phyloP scores from a whole-genome alignment of 805 yeast genomes.

The Monosporozyma servazzii region DNA sequence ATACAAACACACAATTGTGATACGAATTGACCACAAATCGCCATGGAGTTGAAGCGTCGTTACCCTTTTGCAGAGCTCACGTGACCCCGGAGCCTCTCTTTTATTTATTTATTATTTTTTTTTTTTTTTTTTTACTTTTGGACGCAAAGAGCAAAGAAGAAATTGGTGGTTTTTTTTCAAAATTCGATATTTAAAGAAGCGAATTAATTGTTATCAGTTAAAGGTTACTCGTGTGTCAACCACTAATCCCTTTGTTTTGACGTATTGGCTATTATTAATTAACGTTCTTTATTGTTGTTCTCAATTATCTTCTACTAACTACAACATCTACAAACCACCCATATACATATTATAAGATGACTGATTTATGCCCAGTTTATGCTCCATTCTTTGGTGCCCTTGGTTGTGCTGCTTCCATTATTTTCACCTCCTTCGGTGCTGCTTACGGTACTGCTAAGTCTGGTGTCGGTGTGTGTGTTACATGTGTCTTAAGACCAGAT shows the following conservation, averaged over 20 bases:
- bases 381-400: conserved; percentile 97
- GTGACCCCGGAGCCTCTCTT: neutral
- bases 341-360: neutral
- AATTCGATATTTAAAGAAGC: neutral
- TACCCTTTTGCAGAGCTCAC: neutral
- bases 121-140: neutral
- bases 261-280: neutral
- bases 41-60: too few species aligned
- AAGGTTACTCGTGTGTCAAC: neutral
- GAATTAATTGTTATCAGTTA: neutral
- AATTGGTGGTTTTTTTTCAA: neutral
- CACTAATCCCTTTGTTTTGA: neutral
- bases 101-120: too few species aligned
- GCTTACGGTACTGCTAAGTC: conserved; percentile 98
- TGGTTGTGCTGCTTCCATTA: conserved; percentile 98
- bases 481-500: conserved; percentile 96
- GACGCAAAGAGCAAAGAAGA: neutral
- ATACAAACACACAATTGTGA: too few species aligned
- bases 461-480: conserved; percentile 98
- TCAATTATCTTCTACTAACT: too few species aligned
- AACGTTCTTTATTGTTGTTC: too few species aligned
- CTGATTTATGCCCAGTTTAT: conserved; percentile 35
- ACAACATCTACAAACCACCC: neutral
- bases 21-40: too few species aligned
- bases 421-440: conserved; percentile 98